Base-by-base conservation (phyloP, 129 eudicot genomes). In the Rutidosis leptorrhynchoides region DNA sequence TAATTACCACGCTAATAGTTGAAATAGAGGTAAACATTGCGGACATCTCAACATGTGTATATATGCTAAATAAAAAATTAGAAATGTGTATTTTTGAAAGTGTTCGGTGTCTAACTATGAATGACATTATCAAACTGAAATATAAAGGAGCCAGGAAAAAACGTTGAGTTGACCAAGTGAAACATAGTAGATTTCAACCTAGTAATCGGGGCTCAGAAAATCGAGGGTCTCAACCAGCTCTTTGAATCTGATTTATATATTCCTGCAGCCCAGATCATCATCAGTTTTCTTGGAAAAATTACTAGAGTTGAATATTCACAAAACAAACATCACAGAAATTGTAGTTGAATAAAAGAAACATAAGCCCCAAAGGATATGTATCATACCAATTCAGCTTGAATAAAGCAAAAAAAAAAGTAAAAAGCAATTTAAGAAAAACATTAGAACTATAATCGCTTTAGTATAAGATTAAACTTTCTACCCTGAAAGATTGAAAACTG, bases 161-260 rank as follows among this genome's bases (percentile, higher is more conserved):
- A 65, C 58, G 70, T 40, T 53, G 75, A 65, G 69, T 64, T 61
- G 62, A 74, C 78, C 74, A 76, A 45, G 28, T 73, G 77, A 77
- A 77, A 74, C 82, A 70, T 79, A 72, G 63, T 69, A 80, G 90
- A 81, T 77, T 81, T 75, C 78, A 72, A 87, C 89, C 95, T 84
- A 90, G 78, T 57, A 71, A 58, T 29, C 83, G 71, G 82, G 83
- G 83, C 72, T 73, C 51, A 77, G 82, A 79, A 75, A 81, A 77
- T 82, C 85, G 82, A 82, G 85, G 84, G 87, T 84, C 87, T 86
- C 88, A 86, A 86, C 88, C 88, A 82, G 90, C 90, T 82, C 87
- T 84, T 90, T 84, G 79, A 79, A 79, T 74, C 74, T 79, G 89
- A 85, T 77, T 71, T 32, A 79, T 17, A 69, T 55, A 40, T 37